These are phyloP conservation scores for Cafeteria roenbergensis DNA, from an alignment of 108 stramenopile species.

Conservation along the genomic window DNA sequence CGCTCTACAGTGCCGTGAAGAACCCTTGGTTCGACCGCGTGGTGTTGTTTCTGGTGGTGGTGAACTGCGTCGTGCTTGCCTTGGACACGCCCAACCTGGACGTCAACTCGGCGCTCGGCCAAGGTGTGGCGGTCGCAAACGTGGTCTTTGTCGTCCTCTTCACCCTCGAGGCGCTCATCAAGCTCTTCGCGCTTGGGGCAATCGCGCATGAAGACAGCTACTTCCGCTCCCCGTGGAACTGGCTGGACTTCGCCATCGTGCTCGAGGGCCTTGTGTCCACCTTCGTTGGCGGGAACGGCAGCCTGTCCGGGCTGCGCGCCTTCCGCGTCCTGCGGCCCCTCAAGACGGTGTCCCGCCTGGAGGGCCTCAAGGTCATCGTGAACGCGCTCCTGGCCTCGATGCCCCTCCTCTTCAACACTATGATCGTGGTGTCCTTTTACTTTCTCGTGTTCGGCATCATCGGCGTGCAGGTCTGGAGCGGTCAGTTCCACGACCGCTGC, in stretches of 20 bases:
- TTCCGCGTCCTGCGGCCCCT: conserved; percentile 55
- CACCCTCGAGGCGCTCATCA: conserved; percentile 28
- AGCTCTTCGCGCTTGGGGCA: conserved; percentile 24
- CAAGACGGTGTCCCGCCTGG: conserved; percentile 43
- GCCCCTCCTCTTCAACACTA: conserved; percentile 45
- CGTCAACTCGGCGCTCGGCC: conserved; percentile 6
- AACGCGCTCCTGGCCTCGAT: conserved; percentile 41
- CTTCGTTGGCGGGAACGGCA: conserved; percentile 1
- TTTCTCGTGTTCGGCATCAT: conserved; percentile 54
- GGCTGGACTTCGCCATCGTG: conserved; percentile 39
- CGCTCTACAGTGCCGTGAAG: conserved; percentile 10
- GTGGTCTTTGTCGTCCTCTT: conserved; percentile 31
- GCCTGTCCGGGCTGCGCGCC: conserved; percentile 42
- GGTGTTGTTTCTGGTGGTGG: conserved; percentile 26
- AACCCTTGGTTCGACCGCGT: conserved; percentile 29
- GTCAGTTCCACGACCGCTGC: background rate
- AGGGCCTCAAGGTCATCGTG: conserved; percentile 49
- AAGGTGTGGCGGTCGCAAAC: conserved; percentile 10
- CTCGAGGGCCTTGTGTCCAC: conserved; percentile 2
- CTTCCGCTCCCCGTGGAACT: conserved; percentile 35
- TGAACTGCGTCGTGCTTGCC: conserved; percentile 31
- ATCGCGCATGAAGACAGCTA: conserved; percentile 12
- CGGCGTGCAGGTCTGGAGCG: conserved; percentile 42
- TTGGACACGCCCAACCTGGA: conserved; percentile 25
- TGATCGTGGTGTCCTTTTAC: conserved; percentile 44